Evolutionary conservation across 2,329 filamentous ascomycete species (phyloP), one percentile per base, ranked within the genome.

Genomic region (Balansia obtecta): DNA sequence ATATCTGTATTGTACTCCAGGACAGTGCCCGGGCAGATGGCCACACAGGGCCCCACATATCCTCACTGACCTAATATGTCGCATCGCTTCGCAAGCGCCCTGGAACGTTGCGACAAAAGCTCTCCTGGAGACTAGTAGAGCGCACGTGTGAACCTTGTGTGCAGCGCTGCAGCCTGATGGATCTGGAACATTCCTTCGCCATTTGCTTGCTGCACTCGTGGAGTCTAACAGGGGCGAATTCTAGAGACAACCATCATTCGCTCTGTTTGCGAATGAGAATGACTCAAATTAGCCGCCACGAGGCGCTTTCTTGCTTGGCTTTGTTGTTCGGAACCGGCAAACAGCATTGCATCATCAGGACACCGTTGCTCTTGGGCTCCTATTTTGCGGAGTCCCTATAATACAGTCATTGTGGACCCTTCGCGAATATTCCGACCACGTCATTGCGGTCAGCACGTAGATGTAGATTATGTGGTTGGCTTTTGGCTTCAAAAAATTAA

Each of bases 361-460:
- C 46, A 41, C 37, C 37, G 37, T 41, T 48, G 22, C 46, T 22
- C 16, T 43, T 20, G 16, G 20, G n/a, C 15, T 16, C 15, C n/a
- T 30, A n/a, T 4, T 46, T 15, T 22, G 20, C 20, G 20, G 20
- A 22, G 20, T 46, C 15, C 15, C 12, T 34, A n/a, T n/a, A 4
- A 22, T 22, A 22, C 27, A 27, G 27, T 46, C 15, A 34, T 13
- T 16, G 38, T 47, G 45, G 49, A 11, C 16, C 43, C 44, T 61
- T 61, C 58, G 57, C 59, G 58, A 61, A 61, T 57, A 59, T 62
- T 62, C 59, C 54, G 46, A 50, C 13, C 18, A 44, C 38, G 27
- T 15, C 20, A 47, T 30, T 8, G 27, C 27, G 27, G 27, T 27
- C 27, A 8, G 27, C 27, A 27, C 27, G 27, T 27, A 27, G 20